Evolutionary conservation across 2,329 filamentous ascomycete genomes (phyloP), one percentile per base, ranked within the genome.

Genomic region (Cordyceps sp.): DNA sequence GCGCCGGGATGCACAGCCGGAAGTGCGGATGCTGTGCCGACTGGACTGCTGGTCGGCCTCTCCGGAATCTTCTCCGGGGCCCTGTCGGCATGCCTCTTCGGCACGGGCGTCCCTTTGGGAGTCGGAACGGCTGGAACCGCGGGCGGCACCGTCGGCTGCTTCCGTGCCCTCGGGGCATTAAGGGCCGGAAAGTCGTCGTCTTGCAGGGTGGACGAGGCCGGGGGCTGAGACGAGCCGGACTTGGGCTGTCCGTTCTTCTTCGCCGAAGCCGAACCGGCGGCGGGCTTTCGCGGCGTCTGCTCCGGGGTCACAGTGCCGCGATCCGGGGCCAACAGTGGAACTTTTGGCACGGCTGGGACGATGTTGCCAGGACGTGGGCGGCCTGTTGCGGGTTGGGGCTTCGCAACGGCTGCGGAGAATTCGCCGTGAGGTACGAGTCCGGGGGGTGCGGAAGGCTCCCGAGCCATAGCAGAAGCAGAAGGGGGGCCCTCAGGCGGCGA

Each of bases 131-230:
- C 45, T 4, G 55, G 42, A 15, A 52, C 38, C 2, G 46, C 48
- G 0, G 53, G 49, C 4, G 52, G 45, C 26, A 48, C 33, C 5
- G 12, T 21, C 28, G 48, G 47, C 22, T 41, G 29, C 24, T 58
- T 54, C 27, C 50, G 48, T 8, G 46, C 36, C 37, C 59, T 64
- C 16, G 58, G 51, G 9, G 64, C 55, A 37, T 66, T 59, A 6
- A 77, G 53, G 4, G 69, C 64, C 10, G 73, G 73, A 41, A 76
- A 78, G 40, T 78, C 72, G 41, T 76, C 70, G 17, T 73, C 67
- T 36, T 72, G 63, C 28, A 74, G 48, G 20, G 64, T 21, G 8
- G 31, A 21, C 6, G 32, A 27, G 10, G 28, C 25, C n/a, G 26
- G 31, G 19, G 30, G 28, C 29, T 44, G 41, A 2, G 57, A 44